phyloP scores from a whole-genome alignment of 164 flowering plant species.

The Cinnamomum chago region DNA sequence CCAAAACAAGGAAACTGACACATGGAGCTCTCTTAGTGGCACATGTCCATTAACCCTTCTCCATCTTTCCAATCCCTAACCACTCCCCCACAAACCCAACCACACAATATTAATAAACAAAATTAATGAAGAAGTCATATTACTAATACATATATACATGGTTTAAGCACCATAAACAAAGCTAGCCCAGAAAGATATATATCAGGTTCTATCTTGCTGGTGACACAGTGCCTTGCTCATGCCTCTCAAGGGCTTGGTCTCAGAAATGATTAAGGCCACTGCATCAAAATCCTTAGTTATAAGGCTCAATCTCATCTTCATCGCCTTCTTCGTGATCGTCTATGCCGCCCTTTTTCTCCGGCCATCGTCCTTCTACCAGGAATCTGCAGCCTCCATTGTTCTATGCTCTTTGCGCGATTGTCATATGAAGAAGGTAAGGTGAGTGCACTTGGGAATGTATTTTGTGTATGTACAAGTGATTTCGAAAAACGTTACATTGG shows the following conservation, averaged over 20 bases:
- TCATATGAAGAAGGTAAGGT: conserved; percentile 87
- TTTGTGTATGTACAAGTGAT: neutral
- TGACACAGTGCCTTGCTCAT: neutral
- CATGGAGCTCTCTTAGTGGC: conserved; percentile 34
- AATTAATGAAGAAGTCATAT: neutral
- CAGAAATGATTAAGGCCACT: conserved; percentile 34
- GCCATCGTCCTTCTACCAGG: conserved; percentile 38
- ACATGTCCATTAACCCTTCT: conserved; percentile 15
- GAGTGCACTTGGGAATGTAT: conserved; percentile 26
- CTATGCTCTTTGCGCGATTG: conserved; percentile 68
- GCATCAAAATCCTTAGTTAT: conserved; percentile 63
- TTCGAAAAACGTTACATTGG: neutral
- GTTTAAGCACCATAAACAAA: neutral
- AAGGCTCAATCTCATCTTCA: conserved; percentile 60
- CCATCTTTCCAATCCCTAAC: conserved; percentile 16
- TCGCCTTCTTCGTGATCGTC: conserved; percentile 51
- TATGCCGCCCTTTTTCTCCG: conserved; percentile 58
- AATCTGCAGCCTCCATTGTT: conserved; percentile 37
- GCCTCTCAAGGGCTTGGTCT: conserved; percentile 13
- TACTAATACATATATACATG: neutral
- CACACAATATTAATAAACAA: neutral
- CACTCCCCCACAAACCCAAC: conserved; percentile 15
- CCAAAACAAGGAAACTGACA: conserved; percentile 24
- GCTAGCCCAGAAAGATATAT: neutral
- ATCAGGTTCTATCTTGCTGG: neutral